Base-by-base conservation (phyloP, 2,329 filamentous ascomycete species). In the Pestalotiopsis sp. region DNA sequence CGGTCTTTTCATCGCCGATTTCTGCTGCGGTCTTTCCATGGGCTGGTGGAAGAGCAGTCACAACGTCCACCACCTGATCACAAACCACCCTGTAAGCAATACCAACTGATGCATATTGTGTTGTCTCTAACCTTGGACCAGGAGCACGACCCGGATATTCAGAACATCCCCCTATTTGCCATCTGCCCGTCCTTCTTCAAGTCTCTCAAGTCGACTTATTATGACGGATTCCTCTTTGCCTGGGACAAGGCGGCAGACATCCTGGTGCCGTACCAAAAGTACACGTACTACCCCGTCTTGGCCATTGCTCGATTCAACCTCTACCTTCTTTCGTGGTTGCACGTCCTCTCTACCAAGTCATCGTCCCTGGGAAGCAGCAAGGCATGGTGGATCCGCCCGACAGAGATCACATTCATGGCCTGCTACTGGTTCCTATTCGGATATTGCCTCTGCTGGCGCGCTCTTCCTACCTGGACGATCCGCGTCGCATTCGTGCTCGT, bases 21-120 rank as follows among this genome's bases (percentile, higher is more conserved):
- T 91, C 73, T 88, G 88, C 80, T 90, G 89, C 71, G 89, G 89
- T 45, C 81, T 92, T 20, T 90, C 87, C 3, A 88, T 91, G 66
- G 89, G 89, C 20, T 91, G 89, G 89, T 91, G 89, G 89, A 91
- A 92, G 81, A 87, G 86, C 73, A 90, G 86, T 66, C 90, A 92
- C 80, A 91, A 91, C 68, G 88, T 92, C 3, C 90, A 92, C 76
- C 90, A 92, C 72, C 83, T 92, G 3, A 81, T 91, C 68, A 91
- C 90, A 58, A 92, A 92, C 81, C 83, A 86, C 73, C 87, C 88
- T 1, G 82, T 85, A 73, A 27, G 67, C 70, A 23, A 59, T 13
- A 17, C 14, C 65, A n/a, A 1, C 31, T 9, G 14, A 17, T 13
- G 5, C 12, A 0, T 27, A 27, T 39, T 7, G 39, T 57, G 36